These are phyloP conservation scores for Lachnellula hyalina DNA, from an alignment of 2,329 filamentous ascomycete species.

Conservation along the genomic window DNA sequence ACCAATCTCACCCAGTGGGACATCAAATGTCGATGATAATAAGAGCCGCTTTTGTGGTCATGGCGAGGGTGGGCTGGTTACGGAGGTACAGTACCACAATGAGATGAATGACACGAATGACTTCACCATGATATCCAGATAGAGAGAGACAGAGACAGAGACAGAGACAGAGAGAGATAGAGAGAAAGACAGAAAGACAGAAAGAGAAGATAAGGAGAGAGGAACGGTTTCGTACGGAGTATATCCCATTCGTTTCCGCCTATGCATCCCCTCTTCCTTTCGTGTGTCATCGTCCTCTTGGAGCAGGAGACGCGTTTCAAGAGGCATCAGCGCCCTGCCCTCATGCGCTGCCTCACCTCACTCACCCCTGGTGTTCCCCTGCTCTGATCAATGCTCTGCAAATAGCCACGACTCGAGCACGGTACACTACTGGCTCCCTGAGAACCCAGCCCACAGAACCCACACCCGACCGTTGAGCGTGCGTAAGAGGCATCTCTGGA, in stretches of 20 bases:
- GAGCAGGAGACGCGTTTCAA: constrained; percentile 8
- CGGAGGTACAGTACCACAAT: no score
- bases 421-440: not conserved
- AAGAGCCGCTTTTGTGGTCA: no score
- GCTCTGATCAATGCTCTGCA: not conserved
- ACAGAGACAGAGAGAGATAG: no score
- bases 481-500: not conserved
- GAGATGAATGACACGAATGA: no score
- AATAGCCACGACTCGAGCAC: not conserved
- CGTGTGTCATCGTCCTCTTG: not conserved
- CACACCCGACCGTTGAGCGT: not conserved
- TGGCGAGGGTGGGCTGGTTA: no score
- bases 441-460: not conserved
- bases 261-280: not conserved
- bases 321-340: not conserved
- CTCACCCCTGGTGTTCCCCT: not conserved
- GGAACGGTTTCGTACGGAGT: no score
- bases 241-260: not conserved
- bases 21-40: no score
- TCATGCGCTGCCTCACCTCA: not conserved
- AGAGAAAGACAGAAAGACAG: no score
- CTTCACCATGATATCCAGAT: no score
- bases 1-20: no score
- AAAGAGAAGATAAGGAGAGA: no score
- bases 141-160: no score